These are phyloP conservation scores for Sarcodon aspratus DNA, from an alignment of 768 basidiomycete genomes.

Conservation along the genomic window DNA sequence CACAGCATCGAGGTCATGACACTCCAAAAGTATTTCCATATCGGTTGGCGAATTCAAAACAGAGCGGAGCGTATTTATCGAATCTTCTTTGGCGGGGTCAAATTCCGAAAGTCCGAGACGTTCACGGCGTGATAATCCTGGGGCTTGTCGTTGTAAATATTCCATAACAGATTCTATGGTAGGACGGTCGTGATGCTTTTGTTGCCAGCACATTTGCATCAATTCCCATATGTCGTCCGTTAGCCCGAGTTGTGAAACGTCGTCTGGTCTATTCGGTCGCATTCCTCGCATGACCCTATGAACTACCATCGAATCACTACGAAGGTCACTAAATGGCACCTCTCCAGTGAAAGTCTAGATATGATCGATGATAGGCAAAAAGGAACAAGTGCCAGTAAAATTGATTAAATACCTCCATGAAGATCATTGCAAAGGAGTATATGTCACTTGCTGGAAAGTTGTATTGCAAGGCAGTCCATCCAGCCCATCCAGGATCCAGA, in stretches of 20 bases:
- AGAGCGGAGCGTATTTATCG: too few species aligned
- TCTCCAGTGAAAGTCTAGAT: neutral
- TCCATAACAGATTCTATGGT: neutral
- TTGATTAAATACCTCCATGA: slow-evolving; percentile 8
- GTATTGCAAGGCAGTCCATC: neutral
- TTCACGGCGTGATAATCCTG: too few species aligned
- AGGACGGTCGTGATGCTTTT: neutral
- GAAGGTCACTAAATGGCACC: neutral
- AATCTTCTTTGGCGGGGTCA: too few species aligned
- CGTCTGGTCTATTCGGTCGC: neutral
- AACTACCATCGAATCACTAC: neutral
- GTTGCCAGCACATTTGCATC: neutral
- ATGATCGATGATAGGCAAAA: neutral
- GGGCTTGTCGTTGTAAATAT: too few species aligned
- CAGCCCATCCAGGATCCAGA: neutral
- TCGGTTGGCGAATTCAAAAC: too few species aligned
- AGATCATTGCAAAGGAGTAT: neutral
- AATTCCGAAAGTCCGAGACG: too few species aligned
- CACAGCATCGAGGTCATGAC: neutral
- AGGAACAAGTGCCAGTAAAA: slow-evolving; percentile 1
- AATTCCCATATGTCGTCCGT: neutral
- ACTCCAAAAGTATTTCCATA: too few species aligned
- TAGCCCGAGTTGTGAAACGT: neutral
- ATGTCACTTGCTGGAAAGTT: neutral
- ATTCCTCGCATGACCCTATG: neutral